These are phyloP conservation scores for Cercis canadensis DNA, from an alignment of 306 rosid species.

Conservation along the genomic window DNA sequence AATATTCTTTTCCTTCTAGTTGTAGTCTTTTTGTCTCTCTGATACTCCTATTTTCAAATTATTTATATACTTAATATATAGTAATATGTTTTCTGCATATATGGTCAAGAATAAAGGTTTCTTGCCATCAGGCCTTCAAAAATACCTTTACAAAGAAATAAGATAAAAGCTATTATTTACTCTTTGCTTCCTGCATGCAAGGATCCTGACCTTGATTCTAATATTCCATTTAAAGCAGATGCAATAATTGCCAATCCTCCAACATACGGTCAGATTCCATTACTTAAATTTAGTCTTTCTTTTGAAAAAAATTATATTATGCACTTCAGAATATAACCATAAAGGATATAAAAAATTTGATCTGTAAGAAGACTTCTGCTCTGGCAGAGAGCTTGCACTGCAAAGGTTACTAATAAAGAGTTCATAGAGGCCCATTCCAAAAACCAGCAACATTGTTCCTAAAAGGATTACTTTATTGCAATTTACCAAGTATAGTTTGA, in stretches of 20 bases:
- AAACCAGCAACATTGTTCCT: constrained; percentile 99
- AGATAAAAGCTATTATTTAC: constrained; percentile 69
- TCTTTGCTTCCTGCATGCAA: constrained; percentile 89
- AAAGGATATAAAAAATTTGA: too few relatives aligned
- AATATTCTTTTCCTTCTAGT: background rate
- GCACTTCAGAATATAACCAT: too few relatives aligned
- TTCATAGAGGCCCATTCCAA: constrained; percentile 97
- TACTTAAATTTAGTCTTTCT: too few relatives aligned
- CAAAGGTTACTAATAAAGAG: constrained; percentile 88
- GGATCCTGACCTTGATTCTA: too few relatives aligned
- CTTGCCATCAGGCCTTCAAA: constrained; percentile 95
- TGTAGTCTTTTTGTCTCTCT: background rate
- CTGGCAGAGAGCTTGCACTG: constrained; percentile 48
- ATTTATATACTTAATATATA: background rate
- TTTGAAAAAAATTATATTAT: too few relatives aligned
- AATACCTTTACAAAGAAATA: constrained; percentile 76
- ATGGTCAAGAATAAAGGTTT: constrained; percentile 98
- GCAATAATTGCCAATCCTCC: too few relatives aligned
- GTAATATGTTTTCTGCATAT: too few relatives aligned
- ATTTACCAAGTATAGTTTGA: constrained; percentile 55
- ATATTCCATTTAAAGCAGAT: too few relatives aligned
- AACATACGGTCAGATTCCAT: too few relatives aligned
- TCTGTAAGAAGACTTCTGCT: constrained; percentile 47
- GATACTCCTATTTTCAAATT: constrained; percentile 23
- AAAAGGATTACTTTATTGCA: constrained; percentile 70